phyloP scores from a whole-genome alignment of 1,139 yeast species.

The Hansenula lynferdii region DNA sequence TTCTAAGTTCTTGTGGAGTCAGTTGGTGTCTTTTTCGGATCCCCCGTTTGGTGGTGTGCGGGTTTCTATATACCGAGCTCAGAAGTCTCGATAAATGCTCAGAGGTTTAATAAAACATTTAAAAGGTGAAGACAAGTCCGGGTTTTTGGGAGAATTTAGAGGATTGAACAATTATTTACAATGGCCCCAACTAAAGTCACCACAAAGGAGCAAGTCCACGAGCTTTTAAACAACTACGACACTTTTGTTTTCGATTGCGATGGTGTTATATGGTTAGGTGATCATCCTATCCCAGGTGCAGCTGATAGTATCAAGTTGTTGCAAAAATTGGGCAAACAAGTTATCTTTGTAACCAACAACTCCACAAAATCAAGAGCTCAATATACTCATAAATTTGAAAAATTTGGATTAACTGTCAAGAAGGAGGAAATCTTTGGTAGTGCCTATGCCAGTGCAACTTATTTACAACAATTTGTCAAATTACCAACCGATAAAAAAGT shows the following conservation, averaged over 20 bases:
- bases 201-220: conserved; percentile 40
- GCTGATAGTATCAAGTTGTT: conserved; percentile 60
- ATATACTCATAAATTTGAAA: conserved; percentile 70
- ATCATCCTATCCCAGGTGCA: conserved; percentile 65
- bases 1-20: neutral
- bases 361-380: conserved; percentile 83
- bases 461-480: conserved; percentile 69
- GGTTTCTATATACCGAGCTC: neutral
- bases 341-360: conserved; percentile 91
- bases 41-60: neutral
- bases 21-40: neutral
- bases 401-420: conserved; percentile 65
- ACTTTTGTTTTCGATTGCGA: conserved; percentile 92
- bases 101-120: too few relatives aligned
- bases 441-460: conserved; percentile 87
- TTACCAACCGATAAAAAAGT: conserved; percentile 71
- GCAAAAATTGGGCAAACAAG: conserved; percentile 49
- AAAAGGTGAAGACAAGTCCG: too few relatives aligned
- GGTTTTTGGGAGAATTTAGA: too few relatives aligned
- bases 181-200: conserved; percentile 37
- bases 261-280: conserved; percentile 90
- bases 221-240: conserved; percentile 62
- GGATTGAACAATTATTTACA: neutral
- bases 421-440: conserved; percentile 85
- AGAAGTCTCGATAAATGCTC: neutral